Evolutionary conservation across 2,329 filamentous ascomycete species (phyloP).

Genomic region (Curvularia eragrostidis): DNA sequence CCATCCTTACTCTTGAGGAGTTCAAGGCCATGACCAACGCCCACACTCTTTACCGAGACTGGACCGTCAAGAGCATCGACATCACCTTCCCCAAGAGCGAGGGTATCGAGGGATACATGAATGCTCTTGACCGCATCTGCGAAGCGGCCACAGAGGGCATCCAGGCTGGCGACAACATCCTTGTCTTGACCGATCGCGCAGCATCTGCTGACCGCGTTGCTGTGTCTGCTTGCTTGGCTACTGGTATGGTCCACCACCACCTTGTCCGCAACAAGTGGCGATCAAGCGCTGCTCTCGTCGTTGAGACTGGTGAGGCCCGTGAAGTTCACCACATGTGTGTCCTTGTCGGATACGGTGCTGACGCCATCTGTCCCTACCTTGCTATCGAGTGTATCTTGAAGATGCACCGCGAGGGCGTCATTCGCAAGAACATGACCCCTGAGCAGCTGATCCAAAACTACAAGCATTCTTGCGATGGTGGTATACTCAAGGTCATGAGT

Average conservation of each 20-base stretch:
- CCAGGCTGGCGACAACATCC: conserved; percentile 80
- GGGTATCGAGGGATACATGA: conserved; percentile 82
- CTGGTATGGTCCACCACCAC: conserved; percentile 94
- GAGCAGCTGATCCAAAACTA: conserved; percentile 91
- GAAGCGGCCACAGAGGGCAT: conserved; percentile 83
- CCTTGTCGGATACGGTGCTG: conserved; percentile 92
- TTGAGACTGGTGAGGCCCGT: conserved; percentile 93
- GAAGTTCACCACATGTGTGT: conserved; percentile 99
- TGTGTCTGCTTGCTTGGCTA: conserved; percentile 85
- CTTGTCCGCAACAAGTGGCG: conserved; percentile 96
- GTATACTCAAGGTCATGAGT: conserved; percentile 98
- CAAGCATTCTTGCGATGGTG: conserved; percentile 94
- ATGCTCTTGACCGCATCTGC: conserved; percentile 87
- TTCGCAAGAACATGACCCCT: conserved; percentile 85
- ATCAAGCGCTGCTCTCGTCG: conserved; percentile 82
- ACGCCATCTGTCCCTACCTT: conserved; percentile 93
- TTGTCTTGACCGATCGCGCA: conserved; percentile 88
- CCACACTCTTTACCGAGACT: conserved; percentile 72
- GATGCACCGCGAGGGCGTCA: conserved; percentile 90
- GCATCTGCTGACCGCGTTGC: conserved; percentile 82
- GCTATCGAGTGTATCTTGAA: conserved; percentile 97
- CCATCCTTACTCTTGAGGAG: conserved; percentile 86
- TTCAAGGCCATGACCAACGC: conserved; percentile 88
- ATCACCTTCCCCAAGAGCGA: conserved; percentile 90
- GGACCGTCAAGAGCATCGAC: conserved; percentile 90